A percentile compares a stretch with the other conserved stretches of the same genome.
These are phyloP conservation scores for Pleurotus sapidus DNA, from an alignment of 768 basidiomycete species.

Conservation along the genomic window DNA sequence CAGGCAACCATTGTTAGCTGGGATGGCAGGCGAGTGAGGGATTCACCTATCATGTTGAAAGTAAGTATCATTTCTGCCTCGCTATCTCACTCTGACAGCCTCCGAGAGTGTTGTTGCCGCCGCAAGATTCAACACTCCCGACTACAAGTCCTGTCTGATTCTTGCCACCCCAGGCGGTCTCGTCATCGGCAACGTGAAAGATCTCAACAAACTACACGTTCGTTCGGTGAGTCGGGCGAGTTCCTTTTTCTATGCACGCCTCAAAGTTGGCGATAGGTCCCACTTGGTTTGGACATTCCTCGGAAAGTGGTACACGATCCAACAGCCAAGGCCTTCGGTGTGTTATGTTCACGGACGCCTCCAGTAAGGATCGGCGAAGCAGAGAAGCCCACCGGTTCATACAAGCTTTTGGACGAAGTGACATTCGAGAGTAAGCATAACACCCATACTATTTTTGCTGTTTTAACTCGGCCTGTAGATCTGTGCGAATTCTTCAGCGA, in stretches of 20 bases:
- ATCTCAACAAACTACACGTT: conserved; percentile 79
- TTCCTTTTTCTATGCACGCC: background rate
- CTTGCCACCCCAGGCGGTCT: conserved; percentile 54
- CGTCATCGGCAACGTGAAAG: conserved; percentile 61
- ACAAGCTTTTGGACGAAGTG: conserved; percentile 65
- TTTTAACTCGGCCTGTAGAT: conserved; percentile 22
- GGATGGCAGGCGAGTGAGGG: conserved; percentile 60
- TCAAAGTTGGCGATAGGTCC: conserved; percentile 40
- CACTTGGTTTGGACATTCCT: conserved; percentile 72
- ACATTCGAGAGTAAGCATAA: conserved; percentile 54
- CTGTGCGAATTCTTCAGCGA: conserved; percentile 47
- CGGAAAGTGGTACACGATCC: conserved; percentile 62
- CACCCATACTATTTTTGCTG: background rate
- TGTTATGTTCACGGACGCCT: conserved; percentile 54
- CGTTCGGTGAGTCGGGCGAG: conserved; percentile 51
- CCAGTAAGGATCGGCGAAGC: conserved; percentile 54
- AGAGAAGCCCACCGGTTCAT: conserved; percentile 46
- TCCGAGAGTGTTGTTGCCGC: conserved; percentile 51
- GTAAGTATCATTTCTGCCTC: conserved; percentile 19
- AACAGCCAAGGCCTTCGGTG: conserved; percentile 54
- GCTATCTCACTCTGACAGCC: background rate
- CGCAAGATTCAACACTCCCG: conserved; percentile 42
- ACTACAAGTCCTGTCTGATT: conserved; percentile 53
- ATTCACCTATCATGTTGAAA: conserved; percentile 74
- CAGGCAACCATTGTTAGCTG: conserved; percentile 67